These are phyloP conservation scores for Sungouiozyma ichnusensis DNA, from an alignment of 805 yeast genomes.

Conservation along the genomic window DNA sequence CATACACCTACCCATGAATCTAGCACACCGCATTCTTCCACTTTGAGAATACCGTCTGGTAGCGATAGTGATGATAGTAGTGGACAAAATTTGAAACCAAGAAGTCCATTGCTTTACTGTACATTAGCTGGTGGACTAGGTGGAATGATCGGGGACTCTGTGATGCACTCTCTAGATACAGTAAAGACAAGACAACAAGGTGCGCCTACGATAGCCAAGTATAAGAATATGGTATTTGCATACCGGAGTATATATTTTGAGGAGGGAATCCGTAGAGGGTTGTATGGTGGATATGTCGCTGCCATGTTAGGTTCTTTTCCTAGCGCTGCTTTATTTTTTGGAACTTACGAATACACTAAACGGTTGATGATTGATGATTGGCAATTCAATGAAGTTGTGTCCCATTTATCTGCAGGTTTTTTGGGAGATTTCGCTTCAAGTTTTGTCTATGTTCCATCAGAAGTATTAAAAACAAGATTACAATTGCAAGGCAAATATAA, in stretches of 20 bases:
- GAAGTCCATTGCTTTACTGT: constrained; percentile 1
- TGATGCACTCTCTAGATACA: constrained; percentile 93
- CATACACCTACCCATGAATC: constrained; percentile 3
- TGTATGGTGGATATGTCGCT: constrained; percentile 87
- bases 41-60: not conserved
- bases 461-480: constrained; percentile 83
- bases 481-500: constrained; percentile 87
- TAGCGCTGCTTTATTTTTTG: constrained; percentile 87
- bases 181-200: constrained; percentile 97
- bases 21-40: not conserved
- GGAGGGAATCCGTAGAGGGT: constrained; percentile 77
- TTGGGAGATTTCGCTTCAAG: constrained; percentile 90
- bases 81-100: not conserved
- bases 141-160: constrained; percentile 83
- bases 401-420: constrained; percentile 79
- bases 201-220: constrained; percentile 54
- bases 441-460: constrained; percentile 87
- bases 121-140: constrained; percentile 77
- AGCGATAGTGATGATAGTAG: not conserved
- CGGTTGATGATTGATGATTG: constrained; percentile 54
- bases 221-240: constrained; percentile 66
- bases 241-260: constrained; percentile 63
- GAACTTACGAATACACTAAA: constrained; percentile 78
- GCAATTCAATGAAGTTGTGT: constrained; percentile 61
- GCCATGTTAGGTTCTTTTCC: constrained; percentile 92